Percentiles rank a stretch among this genome's conserved stretches.
phyloP scores from a whole-genome alignment of 75 land plant genomes.

The Cunninghamia lanceolata region DNA sequence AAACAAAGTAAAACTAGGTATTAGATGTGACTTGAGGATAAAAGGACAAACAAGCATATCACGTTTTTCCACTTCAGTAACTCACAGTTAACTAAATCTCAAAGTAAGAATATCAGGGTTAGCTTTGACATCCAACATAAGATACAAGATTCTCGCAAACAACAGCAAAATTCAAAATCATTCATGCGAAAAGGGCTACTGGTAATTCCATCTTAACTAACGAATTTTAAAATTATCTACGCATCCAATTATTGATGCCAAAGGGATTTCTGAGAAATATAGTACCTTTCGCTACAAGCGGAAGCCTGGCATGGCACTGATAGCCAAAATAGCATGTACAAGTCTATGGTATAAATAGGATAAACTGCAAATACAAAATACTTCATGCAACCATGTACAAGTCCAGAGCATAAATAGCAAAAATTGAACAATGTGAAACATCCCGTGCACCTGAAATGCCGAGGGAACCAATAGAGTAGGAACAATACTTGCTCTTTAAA shows the following conservation, averaged over 20 bases:
- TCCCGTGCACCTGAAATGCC: constrained; percentile 6
- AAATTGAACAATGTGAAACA: background rate
- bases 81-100: background rate
- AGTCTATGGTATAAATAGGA: background rate
- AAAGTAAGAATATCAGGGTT: background rate
- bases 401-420: background rate
- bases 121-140: background rate
- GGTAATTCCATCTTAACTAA: background rate
- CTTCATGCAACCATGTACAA: constrained; percentile 10
- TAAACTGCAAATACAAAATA: background rate
- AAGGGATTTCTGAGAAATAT: background rate
- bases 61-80: background rate
- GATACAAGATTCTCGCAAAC: background rate
- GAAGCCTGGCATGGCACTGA: background rate
- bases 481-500: constrained; percentile 5
- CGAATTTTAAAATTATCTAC: background rate
- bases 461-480: background rate
- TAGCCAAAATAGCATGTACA: background rate
- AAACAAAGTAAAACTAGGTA: background rate
- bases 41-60: background rate
- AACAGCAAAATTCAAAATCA: background rate
- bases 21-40: background rate
- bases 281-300: background rate
- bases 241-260: background rate
- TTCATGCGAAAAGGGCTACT: background rate